phyloP scores from a whole-genome alignment of 2,329 filamentous ascomycete genomes.

The Calonectria honghensis region DNA sequence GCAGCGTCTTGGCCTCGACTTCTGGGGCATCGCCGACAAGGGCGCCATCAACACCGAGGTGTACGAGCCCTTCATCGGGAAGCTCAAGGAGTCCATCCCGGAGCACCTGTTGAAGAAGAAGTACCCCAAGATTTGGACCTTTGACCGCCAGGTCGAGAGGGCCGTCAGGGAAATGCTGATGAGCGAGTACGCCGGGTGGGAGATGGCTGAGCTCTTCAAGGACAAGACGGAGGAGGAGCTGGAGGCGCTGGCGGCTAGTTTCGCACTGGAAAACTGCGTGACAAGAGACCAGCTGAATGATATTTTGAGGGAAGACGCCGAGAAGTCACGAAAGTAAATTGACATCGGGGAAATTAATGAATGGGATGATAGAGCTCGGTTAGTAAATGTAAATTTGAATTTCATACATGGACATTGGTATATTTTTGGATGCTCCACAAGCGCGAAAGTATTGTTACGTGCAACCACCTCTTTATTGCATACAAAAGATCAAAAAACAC shows the following conservation, averaged over 20 bases:
- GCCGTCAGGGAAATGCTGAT: conserved; percentile 64
- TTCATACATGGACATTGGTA: background rate
- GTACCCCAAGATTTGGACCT: conserved; percentile 70
- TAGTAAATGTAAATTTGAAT: background rate
- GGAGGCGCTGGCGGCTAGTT: conserved; percentile 71
- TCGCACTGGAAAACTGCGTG: conserved; percentile 72
- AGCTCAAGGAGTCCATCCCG: conserved; percentile 65
- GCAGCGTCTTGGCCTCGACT: conserved; percentile 70
- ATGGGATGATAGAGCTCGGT: background rate
- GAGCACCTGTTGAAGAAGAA: conserved; percentile 64
- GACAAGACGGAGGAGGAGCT: conserved; percentile 70
- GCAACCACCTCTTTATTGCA: too few relatives aligned
- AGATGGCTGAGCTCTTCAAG: conserved; percentile 73
- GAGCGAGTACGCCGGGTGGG: conserved; percentile 70
- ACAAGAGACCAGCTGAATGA: conserved; percentile 71
- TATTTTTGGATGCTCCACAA: background rate
- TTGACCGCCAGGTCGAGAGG: conserved; percentile 70
- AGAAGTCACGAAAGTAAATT: conserved; percentile 41
- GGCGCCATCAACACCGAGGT: conserved; percentile 55
- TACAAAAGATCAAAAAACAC: too few relatives aligned
- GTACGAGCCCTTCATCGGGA: conserved; percentile 61
- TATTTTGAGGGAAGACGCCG: conserved; percentile 61
- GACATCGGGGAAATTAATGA: conserved; percentile 21
- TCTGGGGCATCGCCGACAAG: conserved; percentile 67
- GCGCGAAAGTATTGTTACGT: too few relatives aligned